These are phyloP conservation scores for Wickerhamiella kazuoi DNA, from an alignment of 805 yeast species.

Conservation along the genomic window DNA sequence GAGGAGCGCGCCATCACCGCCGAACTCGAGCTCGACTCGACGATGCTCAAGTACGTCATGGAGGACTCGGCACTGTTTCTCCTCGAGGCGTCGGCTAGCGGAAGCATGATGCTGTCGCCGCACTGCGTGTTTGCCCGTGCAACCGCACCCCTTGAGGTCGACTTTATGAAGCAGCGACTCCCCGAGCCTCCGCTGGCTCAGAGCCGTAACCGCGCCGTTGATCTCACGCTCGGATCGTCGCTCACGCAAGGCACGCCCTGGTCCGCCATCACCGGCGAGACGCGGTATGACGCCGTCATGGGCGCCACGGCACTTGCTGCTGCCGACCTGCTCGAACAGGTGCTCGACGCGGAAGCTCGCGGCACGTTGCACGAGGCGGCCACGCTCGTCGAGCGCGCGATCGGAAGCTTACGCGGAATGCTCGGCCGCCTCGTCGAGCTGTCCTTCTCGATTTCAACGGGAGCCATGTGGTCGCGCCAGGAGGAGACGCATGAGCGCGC, in stretches of 20 bases:
- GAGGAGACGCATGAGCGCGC: background rate
- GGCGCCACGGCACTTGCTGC: background rate
- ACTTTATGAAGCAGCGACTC: background rate
- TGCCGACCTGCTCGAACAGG: background rate
- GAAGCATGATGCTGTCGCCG: background rate
- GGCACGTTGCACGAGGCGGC: background rate
- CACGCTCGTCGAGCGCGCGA: background rate
- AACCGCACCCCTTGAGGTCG: background rate
- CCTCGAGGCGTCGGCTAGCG: slow-evolving; percentile 2
- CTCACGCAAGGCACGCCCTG: background rate
- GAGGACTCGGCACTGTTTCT: slow-evolving; percentile 1
- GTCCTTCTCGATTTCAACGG: background rate
- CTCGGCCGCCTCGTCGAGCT: background rate
- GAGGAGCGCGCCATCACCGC: slow-evolving; percentile 1
- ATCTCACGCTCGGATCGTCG: background rate
- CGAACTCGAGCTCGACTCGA: slow-evolving; percentile 1
- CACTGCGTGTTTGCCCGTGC: background rate
- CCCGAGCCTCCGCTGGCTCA: too few species aligned
- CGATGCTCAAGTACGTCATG: background rate
- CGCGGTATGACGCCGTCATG: background rate
- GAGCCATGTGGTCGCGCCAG: background rate
- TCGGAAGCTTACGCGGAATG: background rate
- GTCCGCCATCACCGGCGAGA: background rate
- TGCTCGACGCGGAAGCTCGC: background rate
- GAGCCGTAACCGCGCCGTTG: too few species aligned